Conservation (phyloP, 2,329 filamentous ascomycete genomes). For the Arthrobotrys musiformis region DNA sequence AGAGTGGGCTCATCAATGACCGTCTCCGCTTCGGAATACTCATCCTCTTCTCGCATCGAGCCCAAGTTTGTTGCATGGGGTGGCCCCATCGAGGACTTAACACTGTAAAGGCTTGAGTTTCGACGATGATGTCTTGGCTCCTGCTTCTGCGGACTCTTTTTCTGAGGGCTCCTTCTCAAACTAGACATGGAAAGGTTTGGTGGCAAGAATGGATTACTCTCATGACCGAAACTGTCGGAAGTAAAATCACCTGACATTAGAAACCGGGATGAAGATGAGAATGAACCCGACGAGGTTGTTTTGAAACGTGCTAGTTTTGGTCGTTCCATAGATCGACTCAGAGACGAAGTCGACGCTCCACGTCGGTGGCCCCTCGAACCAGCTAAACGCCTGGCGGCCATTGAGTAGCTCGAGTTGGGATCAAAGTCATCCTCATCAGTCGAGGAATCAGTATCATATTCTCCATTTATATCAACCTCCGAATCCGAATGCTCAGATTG, state of each 20-base stretch:
- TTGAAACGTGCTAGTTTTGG: constrained; percentile 53
- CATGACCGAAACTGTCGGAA: constrained; percentile 39
- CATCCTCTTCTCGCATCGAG: constrained; percentile 53
- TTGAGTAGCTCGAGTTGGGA: constrained; percentile 48
- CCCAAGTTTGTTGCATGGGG: constrained; percentile 28
- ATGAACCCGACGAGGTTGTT: constrained; percentile 31
- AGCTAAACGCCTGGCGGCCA: constrained; percentile 42
- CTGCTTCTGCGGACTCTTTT: constrained; percentile 8
- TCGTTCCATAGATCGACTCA: constrained; percentile 36
- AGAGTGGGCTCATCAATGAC: constrained; percentile 42
- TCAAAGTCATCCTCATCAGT: constrained; percentile 52
- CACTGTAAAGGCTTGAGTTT: constrained; percentile 31
- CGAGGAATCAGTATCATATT: constrained; percentile 53
- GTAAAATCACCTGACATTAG: constrained; percentile 47
- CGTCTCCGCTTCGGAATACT: constrained; percentile 53
- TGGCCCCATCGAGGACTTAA: constrained; percentile 23
- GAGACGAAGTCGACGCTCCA: constrained; percentile 16
- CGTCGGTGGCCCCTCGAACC: constrained; percentile 30
- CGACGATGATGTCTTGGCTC: constrained; percentile 28
- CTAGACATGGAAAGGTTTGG: constrained; percentile 42
- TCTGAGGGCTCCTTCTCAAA: constrained; percentile 30
- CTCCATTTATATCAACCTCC: constrained; percentile 32
- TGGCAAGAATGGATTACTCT: constrained; percentile 40
- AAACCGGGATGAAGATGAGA: constrained; percentile 32
- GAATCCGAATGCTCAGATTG: constrained; percentile 36